Percentiles rank a stretch among this genome's conserved stretches.
phyloP scores from a whole-genome alignment of 1,284 basidiomycete species.

The Trametes hirsuta region DNA sequence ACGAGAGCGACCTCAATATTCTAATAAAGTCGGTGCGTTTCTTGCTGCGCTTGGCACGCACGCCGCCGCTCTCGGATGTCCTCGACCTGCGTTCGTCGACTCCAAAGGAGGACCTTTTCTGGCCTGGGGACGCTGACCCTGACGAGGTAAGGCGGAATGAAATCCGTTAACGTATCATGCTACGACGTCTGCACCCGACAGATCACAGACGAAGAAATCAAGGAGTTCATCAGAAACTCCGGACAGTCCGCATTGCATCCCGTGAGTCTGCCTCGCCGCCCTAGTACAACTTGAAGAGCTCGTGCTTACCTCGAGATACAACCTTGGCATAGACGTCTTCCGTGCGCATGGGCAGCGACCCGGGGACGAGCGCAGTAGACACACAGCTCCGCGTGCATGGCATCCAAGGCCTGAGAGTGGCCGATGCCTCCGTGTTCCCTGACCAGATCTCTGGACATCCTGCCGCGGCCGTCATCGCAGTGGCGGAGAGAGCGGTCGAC shows the following conservation, averaged over 20 bases:
- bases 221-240: conserved; percentile 32
- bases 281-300: neutral
- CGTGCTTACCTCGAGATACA: neutral
- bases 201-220: conserved; percentile 39
- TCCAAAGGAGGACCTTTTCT: conserved; percentile 25
- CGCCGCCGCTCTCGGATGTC: conserved; percentile 32
- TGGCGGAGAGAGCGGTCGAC: conserved; percentile 33
- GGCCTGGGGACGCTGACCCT: conserved; percentile 31
- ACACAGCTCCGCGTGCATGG: conserved; percentile 35
- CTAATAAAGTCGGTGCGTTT: conserved; percentile 35
- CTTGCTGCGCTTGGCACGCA: conserved; percentile 28
- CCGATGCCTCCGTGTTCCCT: conserved; percentile 44
- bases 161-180: neutral
- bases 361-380: conserved; percentile 22
- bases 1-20: conserved; percentile 31
- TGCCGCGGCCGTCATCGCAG: conserved; percentile 28
- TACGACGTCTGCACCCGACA: neutral
- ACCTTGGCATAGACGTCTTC: conserved; percentile 14
- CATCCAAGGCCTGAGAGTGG: conserved; percentile 41
- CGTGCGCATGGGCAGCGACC: conserved; percentile 21
- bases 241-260: conserved; percentile 42
- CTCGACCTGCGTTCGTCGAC: conserved; percentile 30
- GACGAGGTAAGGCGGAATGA: conserved; percentile 19
- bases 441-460: conserved; percentile 33
- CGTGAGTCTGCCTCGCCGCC: conserved; percentile 9